Evolutionary conservation across 371 early-diverging fungal genomes (phyloP).

Genomic region (Actinomortierella wolfii): DNA sequence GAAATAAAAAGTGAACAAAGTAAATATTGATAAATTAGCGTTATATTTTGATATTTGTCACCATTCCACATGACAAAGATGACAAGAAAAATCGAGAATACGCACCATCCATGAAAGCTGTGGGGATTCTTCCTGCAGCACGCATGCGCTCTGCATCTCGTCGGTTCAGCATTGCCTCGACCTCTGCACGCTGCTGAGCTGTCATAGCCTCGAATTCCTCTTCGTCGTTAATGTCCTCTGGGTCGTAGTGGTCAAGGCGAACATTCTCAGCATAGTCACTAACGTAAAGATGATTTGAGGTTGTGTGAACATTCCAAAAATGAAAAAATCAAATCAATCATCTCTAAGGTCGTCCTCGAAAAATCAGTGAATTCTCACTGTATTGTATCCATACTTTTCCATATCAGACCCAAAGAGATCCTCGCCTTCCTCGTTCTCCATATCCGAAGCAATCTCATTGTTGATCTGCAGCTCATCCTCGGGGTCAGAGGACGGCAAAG

Average conservation of each 20-base stretch:
- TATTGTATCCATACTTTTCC: conserved; percentile 58
- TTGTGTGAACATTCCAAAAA: neutral
- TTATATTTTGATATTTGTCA: too few relatives aligned
- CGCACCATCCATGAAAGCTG: conserved; percentile 82
- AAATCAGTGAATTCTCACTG: neutral
- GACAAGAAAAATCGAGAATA: conserved; percentile 8
- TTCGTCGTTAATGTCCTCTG: conserved; percentile 74
- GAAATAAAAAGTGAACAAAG: neutral
- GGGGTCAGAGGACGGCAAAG: conserved; percentile 39
- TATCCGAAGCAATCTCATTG: conserved; percentile 40
- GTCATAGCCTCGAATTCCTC: conserved; percentile 75
- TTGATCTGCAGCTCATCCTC: conserved; percentile 37
- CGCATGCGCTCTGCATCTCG: conserved; percentile 83
- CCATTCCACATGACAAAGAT: too few relatives aligned
- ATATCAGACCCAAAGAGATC: conserved; percentile 84
- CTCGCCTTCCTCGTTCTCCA: conserved; percentile 69
- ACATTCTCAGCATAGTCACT: conserved; percentile 81
- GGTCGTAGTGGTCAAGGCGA: conserved; percentile 82
- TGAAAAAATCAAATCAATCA: neutral
- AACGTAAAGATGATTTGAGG: conserved; percentile 1
- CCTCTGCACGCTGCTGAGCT: conserved; percentile 69
- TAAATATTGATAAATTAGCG: too few relatives aligned
- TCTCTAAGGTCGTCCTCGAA: neutral
- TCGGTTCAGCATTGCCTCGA: conserved; percentile 79
- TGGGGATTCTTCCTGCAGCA: conserved; percentile 76